Evolutionary conservation across 2,329 filamentous ascomycete genomes (phyloP), one percentile per base, ranked within the genome.

Genomic region (Exophiala oligosperma): DNA sequence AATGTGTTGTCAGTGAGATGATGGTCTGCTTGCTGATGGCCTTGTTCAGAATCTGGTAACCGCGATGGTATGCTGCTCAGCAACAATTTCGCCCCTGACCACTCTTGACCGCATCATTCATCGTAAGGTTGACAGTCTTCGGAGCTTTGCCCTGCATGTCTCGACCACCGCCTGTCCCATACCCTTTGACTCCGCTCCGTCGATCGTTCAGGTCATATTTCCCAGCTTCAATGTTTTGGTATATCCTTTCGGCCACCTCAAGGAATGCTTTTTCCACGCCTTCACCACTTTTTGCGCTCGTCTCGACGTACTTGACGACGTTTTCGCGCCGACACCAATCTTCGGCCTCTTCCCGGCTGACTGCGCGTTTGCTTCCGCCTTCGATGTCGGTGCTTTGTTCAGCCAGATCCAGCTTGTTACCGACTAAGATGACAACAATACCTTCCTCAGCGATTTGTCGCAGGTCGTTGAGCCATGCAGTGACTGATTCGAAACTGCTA

Each of bases 181-280:
- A 79, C 14, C 73, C 87, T 75, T 97, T 97, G 61, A 99, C 92
- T 26, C 94, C 94, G 61, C 89, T 93, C 70, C 92, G 84, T 70
- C 93, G 83, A 74, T 97, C 93, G 71, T 96, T 96, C 66, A 97
- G 78, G 75, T 99, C 92, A 72, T 97, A 97, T 72, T 86, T 91
- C 9, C 94, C 94, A 1, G 91, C 91, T 78, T 97, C 91, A 62
- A 99, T 97, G 70, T 97, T 97, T 72, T 93, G 87, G 72, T 95
- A 96, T 78, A 99, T 97, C 73, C 92, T 83, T 79, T 97, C 92
- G 21, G 94, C 92, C 12, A 97, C 92, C 70, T 94, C 87, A 71
- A 96, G 83, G 70, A 99, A 99, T 1, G 94, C 94, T 66, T 87
- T 84, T 74, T 99, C 94, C 37, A 99, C 94, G 51, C 91, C 91